These are phyloP conservation scores for Solanum chacoense DNA, from an alignment of 305 asterid genomes.

Conservation along the genomic window DNA sequence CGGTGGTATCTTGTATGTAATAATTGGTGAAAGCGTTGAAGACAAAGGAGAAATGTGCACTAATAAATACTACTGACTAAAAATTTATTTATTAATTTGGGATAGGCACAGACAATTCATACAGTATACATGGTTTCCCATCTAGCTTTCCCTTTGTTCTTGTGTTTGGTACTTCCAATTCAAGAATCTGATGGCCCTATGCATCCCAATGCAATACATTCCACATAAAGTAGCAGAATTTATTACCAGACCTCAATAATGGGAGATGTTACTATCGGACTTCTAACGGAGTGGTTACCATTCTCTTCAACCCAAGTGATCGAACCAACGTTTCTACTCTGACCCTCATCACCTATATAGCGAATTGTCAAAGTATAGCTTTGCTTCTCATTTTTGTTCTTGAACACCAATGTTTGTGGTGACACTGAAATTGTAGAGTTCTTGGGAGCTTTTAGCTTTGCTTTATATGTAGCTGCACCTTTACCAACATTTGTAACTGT, in stretches of 20 bases:
- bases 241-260: not conserved
- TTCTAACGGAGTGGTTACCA: conserved; percentile 5
- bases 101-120: not conserved
- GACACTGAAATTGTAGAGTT: not conserved
- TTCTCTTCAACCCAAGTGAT: conserved; percentile 9
- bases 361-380: conserved; percentile 6
- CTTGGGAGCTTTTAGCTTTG: not conserved
- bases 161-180: not conserved
- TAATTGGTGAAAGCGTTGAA: not conserved
- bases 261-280: conserved; percentile 5
- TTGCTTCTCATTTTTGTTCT: conserved; percentile 1
- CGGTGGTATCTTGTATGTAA: not conserved
- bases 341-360: not conserved
- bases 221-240: not conserved
- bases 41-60: not conserved
- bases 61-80: not conserved
- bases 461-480: conserved; percentile 3
- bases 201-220: not conserved
- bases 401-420: conserved; percentile 7
- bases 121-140: not conserved
- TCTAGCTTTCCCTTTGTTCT: not conserved
- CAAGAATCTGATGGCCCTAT: not conserved
- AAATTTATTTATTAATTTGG: not conserved
- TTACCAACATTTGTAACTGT: conserved; percentile 13
- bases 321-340: not conserved